Evolutionary conservation across 2,329 filamentous ascomycete species (phyloP), one percentile per base, ranked within the genome.

Genomic region (Pseudogymnoascus sp.): DNA sequence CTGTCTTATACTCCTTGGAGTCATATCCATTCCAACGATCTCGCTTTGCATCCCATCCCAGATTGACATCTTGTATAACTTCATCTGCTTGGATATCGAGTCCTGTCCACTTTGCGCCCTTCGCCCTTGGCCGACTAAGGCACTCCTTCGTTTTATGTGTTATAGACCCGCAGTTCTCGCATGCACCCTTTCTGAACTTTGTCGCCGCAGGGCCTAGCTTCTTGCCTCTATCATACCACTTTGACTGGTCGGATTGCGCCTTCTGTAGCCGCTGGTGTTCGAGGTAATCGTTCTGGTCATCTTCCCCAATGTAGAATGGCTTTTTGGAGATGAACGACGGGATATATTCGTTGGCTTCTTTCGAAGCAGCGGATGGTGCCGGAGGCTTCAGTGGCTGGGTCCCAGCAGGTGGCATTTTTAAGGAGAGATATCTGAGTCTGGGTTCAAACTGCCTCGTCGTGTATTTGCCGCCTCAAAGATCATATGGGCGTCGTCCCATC

Each of bases 21-120:
- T 97, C 93, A 76, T 96, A 99, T n/a, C 93, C 93, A 73, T 97
- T 97, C 93, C 95, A 99, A 47, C 93, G 86, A 78, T 99, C 95
- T 69, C 95, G 84, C 79, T 99, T 99, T 21, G 95, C 95, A 75
- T 99, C 96, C 91, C 93, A 99, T 3, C 93, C 91, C 59, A 97
- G 78, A 54, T 90, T 86, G 14, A 97, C 87, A 63, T 96, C 87
- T 73, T 96, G 89, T 11, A 96, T 80, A 8, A 89, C 78, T 72
- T 97, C 92, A 74, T 99, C 96, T 31, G 93, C 91, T 73, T 96
- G 88, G 63, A 99, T 99, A 73, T 97, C 89, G 72, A 86, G 88
- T 21, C 95, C 95, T 0, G 93, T 96, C 86, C 89, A 97, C 73
- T 88, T 92, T 10, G 95, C 95, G 67, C 95, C 93, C 64, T 88